Evolutionary conservation across 441 rosid genomes (phyloP), one percentile per base, ranked within the genome.

Genomic region (Eruca vesicaria): DNA sequence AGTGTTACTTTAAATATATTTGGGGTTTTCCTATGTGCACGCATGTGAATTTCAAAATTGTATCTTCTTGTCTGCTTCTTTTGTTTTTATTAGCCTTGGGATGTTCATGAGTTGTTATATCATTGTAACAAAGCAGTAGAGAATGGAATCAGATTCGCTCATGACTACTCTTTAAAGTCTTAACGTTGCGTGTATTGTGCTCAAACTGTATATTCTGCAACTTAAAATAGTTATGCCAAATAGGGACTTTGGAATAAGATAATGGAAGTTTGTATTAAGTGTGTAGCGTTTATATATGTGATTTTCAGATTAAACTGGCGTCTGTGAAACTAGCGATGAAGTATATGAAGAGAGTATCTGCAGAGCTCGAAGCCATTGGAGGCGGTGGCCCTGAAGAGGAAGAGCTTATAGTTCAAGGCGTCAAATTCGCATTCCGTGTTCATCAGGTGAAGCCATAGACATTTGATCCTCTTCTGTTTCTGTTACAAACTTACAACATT

Each of bases 291-390:
- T 20, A 12, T 26, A 71, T 21, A 16, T 77, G 76, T 71, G 55
- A 20, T 74, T 73, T 52, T 73, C 88, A 93, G 99, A 90, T 95
- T 7, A 93, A 95, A 68, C 68, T 91, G 28, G 95, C 92, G 12
- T 93, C 97, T 0, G 99, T 88, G 12, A 95, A 93, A 78, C 81
- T 93, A 66, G 98, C 99, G 3, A 87, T 82, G 99, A 91, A 93
- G 86, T 93, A 87, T 81, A 93, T 96, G 99, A 96, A 84, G 84
- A 84, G 99, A 79, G 97, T 93, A 10, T 93, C 97, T 0, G 95
- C 98, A 0, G 97, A 90, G 80, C 93, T 93, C 0, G 94, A 93
- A 82, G 78, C 74, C 1, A 86, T 81, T 9, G 89, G 76, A 2
- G 84, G 92, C 3, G 83, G 89, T 15, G 84, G 88, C 2, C 88